Conservation (phyloP, 345 rosid genomes). For the Linum tenue region DNA sequence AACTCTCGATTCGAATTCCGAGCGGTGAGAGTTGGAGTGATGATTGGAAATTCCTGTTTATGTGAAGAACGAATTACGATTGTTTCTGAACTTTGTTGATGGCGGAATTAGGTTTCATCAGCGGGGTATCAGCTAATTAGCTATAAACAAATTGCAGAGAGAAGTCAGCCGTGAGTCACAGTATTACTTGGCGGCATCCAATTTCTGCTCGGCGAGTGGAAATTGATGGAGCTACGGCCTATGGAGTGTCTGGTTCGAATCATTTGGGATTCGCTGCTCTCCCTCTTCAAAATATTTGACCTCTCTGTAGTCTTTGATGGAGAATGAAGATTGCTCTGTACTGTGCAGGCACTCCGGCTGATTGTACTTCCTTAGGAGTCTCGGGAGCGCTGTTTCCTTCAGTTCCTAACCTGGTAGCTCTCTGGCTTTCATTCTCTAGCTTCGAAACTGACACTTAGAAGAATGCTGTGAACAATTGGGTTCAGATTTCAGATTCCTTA, state of each 20-base stretch:
- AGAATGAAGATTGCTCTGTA: not conserved
- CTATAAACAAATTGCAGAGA: constrained; percentile 33
- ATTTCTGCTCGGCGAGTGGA: constrained; percentile 44
- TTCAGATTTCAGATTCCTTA: not conserved
- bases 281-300: too few species aligned
- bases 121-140: not conserved
- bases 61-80: not conserved
- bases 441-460: constrained; percentile 4
- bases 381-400: constrained; percentile 60
- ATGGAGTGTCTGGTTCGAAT: constrained; percentile 57
- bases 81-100: not conserved
- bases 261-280: not conserved
- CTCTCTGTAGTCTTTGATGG: not conserved
- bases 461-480: not conserved
- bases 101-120: not conserved
- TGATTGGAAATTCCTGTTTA: not conserved
- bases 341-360: constrained; percentile 84
- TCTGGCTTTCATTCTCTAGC: constrained; percentile 6
- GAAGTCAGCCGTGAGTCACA: constrained; percentile 75
- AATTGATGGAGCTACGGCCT: constrained; percentile 70
- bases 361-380: constrained; percentile 73
- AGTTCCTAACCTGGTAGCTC: constrained; percentile 69
- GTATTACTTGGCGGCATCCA: constrained; percentile 74
- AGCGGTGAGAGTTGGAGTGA: not conserved
- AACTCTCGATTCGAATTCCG: constrained; percentile 9